A percentile compares a stretch with the other conserved stretches of the same genome.
These are phyloP conservation scores for Guyanaporus albipodus DNA, from an alignment of 768 basidiomycete species.

Conservation along the genomic window DNA sequence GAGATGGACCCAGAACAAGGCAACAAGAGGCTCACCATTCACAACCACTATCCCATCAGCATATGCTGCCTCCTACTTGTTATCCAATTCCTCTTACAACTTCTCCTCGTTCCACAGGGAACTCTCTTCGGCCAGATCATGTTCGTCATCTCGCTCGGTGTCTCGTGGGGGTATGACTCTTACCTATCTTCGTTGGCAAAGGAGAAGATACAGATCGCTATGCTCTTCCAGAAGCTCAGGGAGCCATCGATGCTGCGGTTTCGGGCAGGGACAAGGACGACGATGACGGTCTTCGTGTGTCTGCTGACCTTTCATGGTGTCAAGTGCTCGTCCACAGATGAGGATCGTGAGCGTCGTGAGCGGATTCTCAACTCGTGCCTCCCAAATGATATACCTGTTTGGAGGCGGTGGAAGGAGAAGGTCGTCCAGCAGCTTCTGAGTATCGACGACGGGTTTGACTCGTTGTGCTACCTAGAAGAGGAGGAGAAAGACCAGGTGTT, in stretches of 20 bases:
- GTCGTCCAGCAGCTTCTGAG: background rate
- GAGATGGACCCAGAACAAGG: background rate
- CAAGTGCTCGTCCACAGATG: background rate
- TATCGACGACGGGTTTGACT: background rate
- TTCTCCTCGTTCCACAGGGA: constrained; percentile 31
- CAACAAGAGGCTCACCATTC: background rate
- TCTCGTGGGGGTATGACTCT: constrained; percentile 33
- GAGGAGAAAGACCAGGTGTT: background rate
- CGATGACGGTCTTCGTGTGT: constrained; percentile 1
- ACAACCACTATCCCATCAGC: constrained; percentile 15
- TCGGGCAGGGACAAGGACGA: constrained; percentile 13
- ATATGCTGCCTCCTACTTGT: constrained; percentile 24
- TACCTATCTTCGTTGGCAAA: constrained; percentile 35
- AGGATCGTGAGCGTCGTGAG: background rate
- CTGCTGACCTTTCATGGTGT: background rate
- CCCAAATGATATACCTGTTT: background rate
- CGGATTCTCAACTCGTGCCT: background rate
- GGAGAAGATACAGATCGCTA: constrained; percentile 17
- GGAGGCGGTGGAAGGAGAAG: background rate
- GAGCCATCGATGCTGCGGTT: constrained; percentile 8
- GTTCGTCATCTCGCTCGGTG: constrained; percentile 28
- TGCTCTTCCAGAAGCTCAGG: constrained; percentile 13
- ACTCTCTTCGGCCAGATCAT: constrained; percentile 33
- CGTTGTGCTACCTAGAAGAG: background rate
- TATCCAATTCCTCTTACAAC: constrained; percentile 30